These are phyloP conservation scores for Moniliella sp. DNA, from an alignment of 1,284 basidiomycete genomes.

Conservation along the genomic window DNA sequence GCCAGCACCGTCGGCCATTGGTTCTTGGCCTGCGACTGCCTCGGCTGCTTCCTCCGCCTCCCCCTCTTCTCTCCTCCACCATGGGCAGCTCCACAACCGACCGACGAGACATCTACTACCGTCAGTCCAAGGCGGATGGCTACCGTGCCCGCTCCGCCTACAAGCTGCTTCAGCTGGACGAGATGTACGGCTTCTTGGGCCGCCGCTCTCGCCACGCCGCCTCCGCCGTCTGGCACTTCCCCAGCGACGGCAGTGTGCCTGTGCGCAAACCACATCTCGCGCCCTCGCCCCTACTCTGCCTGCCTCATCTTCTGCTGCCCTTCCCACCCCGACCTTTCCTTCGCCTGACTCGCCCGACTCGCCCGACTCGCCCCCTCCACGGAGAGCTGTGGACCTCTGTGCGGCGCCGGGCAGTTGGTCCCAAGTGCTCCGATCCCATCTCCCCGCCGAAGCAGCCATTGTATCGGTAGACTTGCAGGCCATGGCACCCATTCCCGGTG, in stretches of 20 bases:
- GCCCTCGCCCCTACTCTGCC: not conserved
- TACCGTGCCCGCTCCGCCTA: constrained; percentile 43
- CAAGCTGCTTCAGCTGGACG: constrained; percentile 39
- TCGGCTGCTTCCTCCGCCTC: no score
- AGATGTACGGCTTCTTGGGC: constrained; percentile 36
- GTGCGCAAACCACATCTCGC: not conserved
- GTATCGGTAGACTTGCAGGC: constrained; percentile 43
- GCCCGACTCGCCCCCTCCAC: constrained; percentile 1
- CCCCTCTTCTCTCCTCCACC: no score
- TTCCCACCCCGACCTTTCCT: no score
- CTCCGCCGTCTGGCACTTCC: constrained; percentile 3
- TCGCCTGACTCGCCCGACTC: no score
- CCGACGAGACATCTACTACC: constrained; percentile 41
- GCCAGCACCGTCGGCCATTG: no score
- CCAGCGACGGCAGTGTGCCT: not conserved
- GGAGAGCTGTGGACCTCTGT: constrained; percentile 41
- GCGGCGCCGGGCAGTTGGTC: constrained; percentile 40
- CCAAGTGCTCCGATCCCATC: constrained; percentile 32
- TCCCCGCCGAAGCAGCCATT: constrained; percentile 31
- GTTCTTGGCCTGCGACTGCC: no score
- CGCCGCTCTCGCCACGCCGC: no score
- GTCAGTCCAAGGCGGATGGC: constrained; percentile 35
- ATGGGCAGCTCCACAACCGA: constrained; percentile 35
- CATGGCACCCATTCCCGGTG: constrained; percentile 41
- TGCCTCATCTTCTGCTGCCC: no score